Evolutionary conservation across 176 grass and related monocot species (phyloP).

Genomic region (Triticum timopheevii): DNA sequence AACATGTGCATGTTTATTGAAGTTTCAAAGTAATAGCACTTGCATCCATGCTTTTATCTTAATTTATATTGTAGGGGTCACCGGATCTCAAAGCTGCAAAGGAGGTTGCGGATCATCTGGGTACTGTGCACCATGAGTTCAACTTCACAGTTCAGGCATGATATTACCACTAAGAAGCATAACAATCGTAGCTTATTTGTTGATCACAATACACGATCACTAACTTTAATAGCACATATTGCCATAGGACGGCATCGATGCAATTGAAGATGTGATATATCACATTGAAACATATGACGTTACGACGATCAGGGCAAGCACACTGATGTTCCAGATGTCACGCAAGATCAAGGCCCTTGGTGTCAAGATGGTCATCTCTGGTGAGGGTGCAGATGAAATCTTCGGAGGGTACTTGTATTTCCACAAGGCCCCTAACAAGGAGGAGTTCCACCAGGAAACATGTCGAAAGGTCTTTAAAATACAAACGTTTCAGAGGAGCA

Average conservation of each 20-base stretch:
- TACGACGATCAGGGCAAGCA: neutral
- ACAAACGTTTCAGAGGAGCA: neutral
- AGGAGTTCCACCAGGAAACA: neutral
- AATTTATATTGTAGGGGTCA: constrained; percentile 40
- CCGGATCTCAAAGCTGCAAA: constrained; percentile 79
- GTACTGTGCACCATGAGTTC: constrained; percentile 81
- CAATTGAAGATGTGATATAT: neutral
- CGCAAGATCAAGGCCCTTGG: neutral
- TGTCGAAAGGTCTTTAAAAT: neutral
- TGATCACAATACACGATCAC: neutral
- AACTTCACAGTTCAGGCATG: constrained; percentile 74
- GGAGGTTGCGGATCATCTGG: constrained; percentile 70
- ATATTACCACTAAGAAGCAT: neutral
- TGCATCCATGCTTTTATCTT: neutral
- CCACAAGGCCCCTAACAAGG: neutral
- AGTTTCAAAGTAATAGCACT: neutral
- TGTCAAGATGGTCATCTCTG: neutral
- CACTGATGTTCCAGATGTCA: neutral
- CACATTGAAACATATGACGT: neutral
- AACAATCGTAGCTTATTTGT: neutral
- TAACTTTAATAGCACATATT: constrained; percentile 14
- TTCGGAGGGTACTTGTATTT: neutral
- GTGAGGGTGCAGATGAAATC: neutral
- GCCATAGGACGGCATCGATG: neutral
- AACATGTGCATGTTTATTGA: neutral